phyloP scores from a whole-genome alignment of 805 yeast species.

The Metschnikowia bowlesiae region DNA sequence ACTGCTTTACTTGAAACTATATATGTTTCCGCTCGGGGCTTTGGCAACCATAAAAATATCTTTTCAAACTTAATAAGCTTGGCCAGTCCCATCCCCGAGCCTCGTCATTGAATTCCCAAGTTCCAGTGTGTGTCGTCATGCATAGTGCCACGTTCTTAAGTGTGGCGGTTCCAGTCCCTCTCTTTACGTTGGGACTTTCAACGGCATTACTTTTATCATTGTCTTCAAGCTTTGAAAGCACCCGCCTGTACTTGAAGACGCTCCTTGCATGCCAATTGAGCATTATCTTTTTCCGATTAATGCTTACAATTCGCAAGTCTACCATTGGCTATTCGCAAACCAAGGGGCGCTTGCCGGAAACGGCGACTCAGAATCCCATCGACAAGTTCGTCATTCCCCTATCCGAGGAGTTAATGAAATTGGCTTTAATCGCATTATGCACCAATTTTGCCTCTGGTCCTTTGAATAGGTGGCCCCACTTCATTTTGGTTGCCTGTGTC shows the following conservation, averaged over 20 bases:
- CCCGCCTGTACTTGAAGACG: background rate
- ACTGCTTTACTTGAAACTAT: background rate
- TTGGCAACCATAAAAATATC: background rate
- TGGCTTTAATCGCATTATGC: constrained; percentile 1
- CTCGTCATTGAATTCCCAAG: background rate
- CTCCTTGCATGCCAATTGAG: constrained; percentile 6
- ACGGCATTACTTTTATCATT: background rate
- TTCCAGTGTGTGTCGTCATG: constrained; percentile 1
- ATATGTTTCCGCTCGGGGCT: background rate
- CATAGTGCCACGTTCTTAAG: constrained; percentile 1
- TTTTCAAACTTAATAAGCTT: background rate
- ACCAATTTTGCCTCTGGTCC: background rate
- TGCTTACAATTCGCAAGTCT: constrained; percentile 7
- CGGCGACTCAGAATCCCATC: background rate
- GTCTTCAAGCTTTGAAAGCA: background rate
- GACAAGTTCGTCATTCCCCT: constrained; percentile 11
- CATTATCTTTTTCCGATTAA: constrained; percentile 2
- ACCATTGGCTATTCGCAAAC: background rate
- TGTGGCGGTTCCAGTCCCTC: constrained; percentile 5
- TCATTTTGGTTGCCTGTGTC: constrained; percentile 4
- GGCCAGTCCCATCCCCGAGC: background rate
- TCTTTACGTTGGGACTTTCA: background rate
- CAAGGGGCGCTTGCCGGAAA: constrained; percentile 9
- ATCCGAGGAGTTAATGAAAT: constrained; percentile 7
- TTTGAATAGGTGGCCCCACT: constrained; percentile 1